Conservation (phyloP, 1,139 yeast genomes). For the Entelexis sorbosivorans region DNA sequence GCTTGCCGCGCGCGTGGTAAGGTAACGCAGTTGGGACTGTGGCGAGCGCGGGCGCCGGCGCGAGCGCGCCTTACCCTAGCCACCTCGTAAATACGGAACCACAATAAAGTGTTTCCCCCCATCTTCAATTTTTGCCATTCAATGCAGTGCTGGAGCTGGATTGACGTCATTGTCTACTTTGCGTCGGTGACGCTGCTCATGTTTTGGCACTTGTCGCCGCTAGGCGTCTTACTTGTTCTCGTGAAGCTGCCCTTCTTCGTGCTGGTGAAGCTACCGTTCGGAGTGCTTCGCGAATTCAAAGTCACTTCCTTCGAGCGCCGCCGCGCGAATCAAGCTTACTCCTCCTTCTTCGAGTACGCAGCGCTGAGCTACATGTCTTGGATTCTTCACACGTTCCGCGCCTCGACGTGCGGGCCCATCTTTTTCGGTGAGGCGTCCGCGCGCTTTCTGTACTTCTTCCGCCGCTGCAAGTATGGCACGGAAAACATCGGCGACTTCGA, state of each 20-base stretch:
- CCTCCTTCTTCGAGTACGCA: conserved; percentile 17
- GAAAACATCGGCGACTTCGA: conserved; percentile 21
- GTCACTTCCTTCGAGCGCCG: conserved; percentile 17
- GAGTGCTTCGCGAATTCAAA: conserved; percentile 15
- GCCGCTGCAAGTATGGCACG: conserved; percentile 23
- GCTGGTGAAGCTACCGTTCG: conserved; percentile 8
- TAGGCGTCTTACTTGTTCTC: background rate
- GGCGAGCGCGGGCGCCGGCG: background rate
- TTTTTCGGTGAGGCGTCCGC: conserved; percentile 19
- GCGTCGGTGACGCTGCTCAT: background rate
- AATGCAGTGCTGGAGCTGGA: conserved; percentile 22
- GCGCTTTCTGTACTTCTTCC: conserved; percentile 11
- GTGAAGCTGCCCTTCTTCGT: conserved; percentile 3
- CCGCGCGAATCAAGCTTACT: conserved; percentile 13
- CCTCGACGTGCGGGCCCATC: conserved; percentile 12
- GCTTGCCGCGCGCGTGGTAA: no score
- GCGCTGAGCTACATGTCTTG: conserved; percentile 17
- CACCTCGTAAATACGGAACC: background rate
- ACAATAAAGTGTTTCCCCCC: background rate
- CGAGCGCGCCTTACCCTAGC: background rate
- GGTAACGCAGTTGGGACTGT: background rate
- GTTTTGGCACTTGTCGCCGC: background rate
- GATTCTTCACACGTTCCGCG: conserved; percentile 19
- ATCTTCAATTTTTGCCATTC: background rate
- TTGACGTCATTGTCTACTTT: conserved; percentile 14